Conservation (phyloP, 2,329 filamentous ascomycete species). For the Fragosphaeria purpurea region DNA sequence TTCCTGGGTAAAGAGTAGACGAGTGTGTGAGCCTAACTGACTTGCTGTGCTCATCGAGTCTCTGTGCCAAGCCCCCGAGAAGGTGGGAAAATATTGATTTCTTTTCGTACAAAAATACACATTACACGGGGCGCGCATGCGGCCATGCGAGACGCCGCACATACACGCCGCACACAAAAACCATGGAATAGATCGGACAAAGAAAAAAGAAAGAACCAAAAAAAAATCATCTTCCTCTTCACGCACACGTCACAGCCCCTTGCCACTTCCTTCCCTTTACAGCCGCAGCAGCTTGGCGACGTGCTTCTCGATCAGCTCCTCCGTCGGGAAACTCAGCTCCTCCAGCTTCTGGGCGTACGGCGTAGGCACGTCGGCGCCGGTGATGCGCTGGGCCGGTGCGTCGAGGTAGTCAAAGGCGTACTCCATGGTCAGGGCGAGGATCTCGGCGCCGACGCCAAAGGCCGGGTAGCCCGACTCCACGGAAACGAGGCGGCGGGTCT, state of each 20-base stretch:
- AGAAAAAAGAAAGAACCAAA: background rate
- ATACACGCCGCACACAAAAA: too few relatives aligned
- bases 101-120: constrained; percentile 2
- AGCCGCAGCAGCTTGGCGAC: constrained; percentile 80
- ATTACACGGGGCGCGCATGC: background rate
- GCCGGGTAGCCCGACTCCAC: constrained; percentile 96
- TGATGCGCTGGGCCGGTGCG: constrained; percentile 85
- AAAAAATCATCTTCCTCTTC: background rate
- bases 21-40: too few relatives aligned
- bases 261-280: constrained; percentile 10
- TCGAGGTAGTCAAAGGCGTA: constrained; percentile 98
- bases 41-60: too few relatives aligned
- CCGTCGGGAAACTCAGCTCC: constrained; percentile 89
- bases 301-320: constrained; percentile 77
- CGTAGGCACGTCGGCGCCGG: constrained; percentile 93
- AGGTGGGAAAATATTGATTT: background rate
- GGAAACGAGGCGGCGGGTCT: constrained; percentile 83
- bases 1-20: too few relatives aligned
- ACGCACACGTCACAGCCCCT: background rate
- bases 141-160: background rate
- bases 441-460: constrained; percentile 86
- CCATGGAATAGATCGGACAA: too few relatives aligned
- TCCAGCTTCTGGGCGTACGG: constrained; percentile 90
- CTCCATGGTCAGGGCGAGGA: constrained; percentile 90
- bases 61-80: too few relatives aligned